Base-by-base conservation (phyloP, 495 filamentous ascomycete species). In the Amphirosellinia nigrospora region DNA sequence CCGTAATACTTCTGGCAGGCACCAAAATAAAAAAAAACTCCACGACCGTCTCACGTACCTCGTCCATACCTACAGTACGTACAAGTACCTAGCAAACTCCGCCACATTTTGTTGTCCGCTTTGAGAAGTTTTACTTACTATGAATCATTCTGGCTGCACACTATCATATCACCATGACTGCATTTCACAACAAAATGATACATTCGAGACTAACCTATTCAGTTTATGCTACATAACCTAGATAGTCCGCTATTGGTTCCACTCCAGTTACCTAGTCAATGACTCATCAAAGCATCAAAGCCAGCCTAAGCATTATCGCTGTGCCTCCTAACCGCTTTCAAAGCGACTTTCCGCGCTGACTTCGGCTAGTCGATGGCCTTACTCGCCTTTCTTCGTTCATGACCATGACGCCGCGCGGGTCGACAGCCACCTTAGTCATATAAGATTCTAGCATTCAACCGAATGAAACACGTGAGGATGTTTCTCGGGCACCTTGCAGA, bases 111-210 rank as follows among this genome's bases (percentile, higher is more conserved):
- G 3, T 13, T 23, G 9, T 19, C n/a, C n/a, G n/a, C n/a, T n/a
- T n/a, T n/a, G n/a, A n/a, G n/a, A n/a, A n/a, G n/a, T n/a, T n/a
- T n/a, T n/a, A n/a, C 10, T 64, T 43, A 64, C 16, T 36, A 50
- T 64, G 61, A 41, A 64, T 64, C 61, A 64, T 64, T 50, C 23
- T 26, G 10, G 58, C 36, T 41, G 36, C 36, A 61, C 38, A 11
- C 19, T 26, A 39, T 26, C 16, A 53, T 36, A 58, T 36, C 55
- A 58, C 11, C 30, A 58, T 58, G 55, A 36, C 30, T 36, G 19
- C 55, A 36, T 21, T 28, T 53, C 5, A 4, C 3, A 30, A 10
- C n/a, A 30, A 30, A 4, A 28, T 53, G 26, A 28, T 28, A 53
- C 50, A 53, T 53, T 53, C 26, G 1, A 16, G 21, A 30, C 50